These are phyloP conservation scores for Kazachstania africana DNA, from an alignment of 805 yeast species.

Conservation along the genomic window DNA sequence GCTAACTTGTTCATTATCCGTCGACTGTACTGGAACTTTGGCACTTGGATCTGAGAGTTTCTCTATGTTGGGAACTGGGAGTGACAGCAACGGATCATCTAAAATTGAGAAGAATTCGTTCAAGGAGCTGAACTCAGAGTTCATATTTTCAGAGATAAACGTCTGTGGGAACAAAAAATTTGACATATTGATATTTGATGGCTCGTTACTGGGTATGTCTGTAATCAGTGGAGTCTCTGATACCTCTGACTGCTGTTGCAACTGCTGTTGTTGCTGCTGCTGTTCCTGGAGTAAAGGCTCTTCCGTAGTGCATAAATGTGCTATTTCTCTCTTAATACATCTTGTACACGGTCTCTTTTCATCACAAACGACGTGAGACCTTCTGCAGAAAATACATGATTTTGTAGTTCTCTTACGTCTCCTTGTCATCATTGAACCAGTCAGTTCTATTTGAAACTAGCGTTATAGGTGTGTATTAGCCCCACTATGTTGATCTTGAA, in stretches of 20 bases:
- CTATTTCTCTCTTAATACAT: slow-evolving; percentile 78
- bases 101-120: slow-evolving; percentile 84
- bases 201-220: background rate
- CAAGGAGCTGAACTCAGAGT: slow-evolving; percentile 80
- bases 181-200: background rate
- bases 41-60: background rate
- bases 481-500: too few relatives aligned
- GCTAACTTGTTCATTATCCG: background rate
- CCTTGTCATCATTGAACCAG: background rate
- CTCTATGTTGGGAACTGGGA: background rate
- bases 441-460: background rate
- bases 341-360: slow-evolving; percentile 57
- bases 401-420: slow-evolving; percentile 4
- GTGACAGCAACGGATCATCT: slow-evolving; percentile 53
- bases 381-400: slow-evolving; percentile 84
- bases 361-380: slow-evolving; percentile 93
- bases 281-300: slow-evolving; percentile 6
- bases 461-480: too few relatives aligned
- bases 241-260: too few relatives aligned
- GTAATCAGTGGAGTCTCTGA: background rate
- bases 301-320: slow-evolving; percentile 76
- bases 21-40: background rate
- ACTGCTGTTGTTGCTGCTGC: slow-evolving; percentile 3
- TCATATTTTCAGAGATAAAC: slow-evolving; percentile 84
- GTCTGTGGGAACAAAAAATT: slow-evolving; percentile 34